Conservation (phyloP, 129 eudicot genomes). For the Chrysanthemum lavandulifolium region DNA sequence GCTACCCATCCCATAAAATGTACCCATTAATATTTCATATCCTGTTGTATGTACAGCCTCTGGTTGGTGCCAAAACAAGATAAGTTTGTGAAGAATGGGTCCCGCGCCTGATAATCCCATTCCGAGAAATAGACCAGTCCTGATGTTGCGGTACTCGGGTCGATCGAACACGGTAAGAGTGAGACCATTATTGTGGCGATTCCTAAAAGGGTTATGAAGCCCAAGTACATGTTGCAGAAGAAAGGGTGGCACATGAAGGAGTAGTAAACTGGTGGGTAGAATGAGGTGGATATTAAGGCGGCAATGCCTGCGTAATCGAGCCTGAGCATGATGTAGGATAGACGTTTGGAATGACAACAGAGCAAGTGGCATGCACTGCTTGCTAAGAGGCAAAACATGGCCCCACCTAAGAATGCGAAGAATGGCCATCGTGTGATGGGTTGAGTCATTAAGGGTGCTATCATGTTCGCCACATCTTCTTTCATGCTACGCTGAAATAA, state of each 20-base stretch:
- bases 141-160: constrained; percentile 67
- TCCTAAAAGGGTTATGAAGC: constrained; percentile 77
- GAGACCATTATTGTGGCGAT: constrained; percentile 63
- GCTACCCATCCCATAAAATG: constrained; percentile 80
- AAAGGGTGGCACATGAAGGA: constrained; percentile 98
- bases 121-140: constrained; percentile 72
- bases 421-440: constrained; percentile 98
- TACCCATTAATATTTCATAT: constrained; percentile 88
- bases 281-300: constrained; percentile 91
- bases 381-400: constrained; percentile 90
- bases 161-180: constrained; percentile 74
- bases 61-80: constrained; percentile 77
- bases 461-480: constrained; percentile 72
- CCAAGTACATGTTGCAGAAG: constrained; percentile 86
- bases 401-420: constrained; percentile 93
- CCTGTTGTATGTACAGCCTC: constrained; percentile 89
- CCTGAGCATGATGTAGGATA: constrained; percentile 87
- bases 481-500: constrained; percentile 65
- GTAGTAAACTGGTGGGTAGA: constrained; percentile 94
- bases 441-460: constrained; percentile 62
- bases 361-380: constrained; percentile 92
- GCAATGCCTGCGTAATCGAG: constrained; percentile 97
- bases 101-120: constrained; percentile 89
- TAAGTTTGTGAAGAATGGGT: constrained; percentile 77
- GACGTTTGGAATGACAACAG: constrained; percentile 82